Base-by-base conservation (phyloP, 768 basidiomycete species). In the Mycena metata region DNA sequence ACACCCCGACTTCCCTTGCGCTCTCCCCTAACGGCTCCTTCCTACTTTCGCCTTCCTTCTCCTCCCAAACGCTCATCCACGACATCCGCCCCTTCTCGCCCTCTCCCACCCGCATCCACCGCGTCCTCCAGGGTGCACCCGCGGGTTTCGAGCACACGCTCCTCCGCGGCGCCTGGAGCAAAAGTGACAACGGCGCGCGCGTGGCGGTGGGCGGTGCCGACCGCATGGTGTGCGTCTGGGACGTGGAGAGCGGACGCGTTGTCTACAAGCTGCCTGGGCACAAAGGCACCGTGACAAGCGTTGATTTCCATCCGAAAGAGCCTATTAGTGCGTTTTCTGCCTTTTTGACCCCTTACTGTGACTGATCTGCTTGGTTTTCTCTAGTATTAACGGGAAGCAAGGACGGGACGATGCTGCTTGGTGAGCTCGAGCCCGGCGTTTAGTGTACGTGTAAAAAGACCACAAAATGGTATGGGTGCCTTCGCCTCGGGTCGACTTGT, bases 221-320 rank as follows among this genome's bases (percentile, higher is more conserved):
- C 78, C 83, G 94, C 68, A 94, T 90, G 79, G 93, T 94, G 41
- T 91, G 89, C 64, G 90, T 95, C 42, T 95, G 94, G 94, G 94
- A 94, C 16, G 92, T 93, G 6, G 93, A 95, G 69, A 93, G 86
- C 70, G 88, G 86, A 30, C 88, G 87, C 66, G 86, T 92, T 4
- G 75, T 91, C 70, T 95, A 95, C 83, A 95, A 96, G 94, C 86
- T 98, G 64, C 95, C 97, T 43, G 97, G 97, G 16, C 97, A 99
- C 79, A 98, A 95, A 78, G 96, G 97, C 13, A 96, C 96, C 0
- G 96, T 99, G 16, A 96, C 95, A 1, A 84, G 91, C n/a, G 95
- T 96, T 0, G 98, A 97, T 73, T 98, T 97, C 84, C 96, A 97
- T 78, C 96, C 97, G 11, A 95, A 91, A 75, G 96, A 98, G 74